Percentiles rank a stretch among this genome's conserved stretches.
Conservation (phyloP, 2,329 filamentous ascomycete species). For the Nemania sp. region DNA sequence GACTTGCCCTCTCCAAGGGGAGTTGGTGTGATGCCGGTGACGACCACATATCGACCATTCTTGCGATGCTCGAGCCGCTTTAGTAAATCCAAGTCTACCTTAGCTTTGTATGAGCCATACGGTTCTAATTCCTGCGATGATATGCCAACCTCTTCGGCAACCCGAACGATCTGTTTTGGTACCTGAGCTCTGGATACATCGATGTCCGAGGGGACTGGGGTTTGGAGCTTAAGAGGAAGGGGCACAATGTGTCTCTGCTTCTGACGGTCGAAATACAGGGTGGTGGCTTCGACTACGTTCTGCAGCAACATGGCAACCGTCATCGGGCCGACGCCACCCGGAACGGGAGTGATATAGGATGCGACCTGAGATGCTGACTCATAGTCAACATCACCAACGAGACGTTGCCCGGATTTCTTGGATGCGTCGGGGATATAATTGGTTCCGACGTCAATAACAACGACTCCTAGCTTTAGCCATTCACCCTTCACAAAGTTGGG, state of each 20-base stretch:
- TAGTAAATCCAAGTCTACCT: slow-evolving; percentile 82
- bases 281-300: slow-evolving; percentile 89
- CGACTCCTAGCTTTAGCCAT: slow-evolving; percentile 91
- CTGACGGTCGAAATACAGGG: slow-evolving; percentile 78
- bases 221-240: slow-evolving; percentile 77
- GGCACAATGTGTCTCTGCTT: slow-evolving; percentile 79
- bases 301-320: slow-evolving; percentile 97
- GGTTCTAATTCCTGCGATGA: slow-evolving; percentile 87
- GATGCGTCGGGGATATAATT: slow-evolving; percentile 90
- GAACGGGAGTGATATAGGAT: slow-evolving; percentile 92
- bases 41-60: slow-evolving; percentile 88
- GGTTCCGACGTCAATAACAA: slow-evolving; percentile 96
- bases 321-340: slow-evolving; percentile 97
- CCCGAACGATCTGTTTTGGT: slow-evolving; percentile 85
- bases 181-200: slow-evolving; percentile 85
- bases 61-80: slow-evolving; percentile 83
- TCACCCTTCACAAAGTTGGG: slow-evolving; percentile 89
- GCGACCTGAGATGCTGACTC: slow-evolving; percentile 83
- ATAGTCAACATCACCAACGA: slow-evolving; percentile 95
- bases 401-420: slow-evolving; percentile 88
- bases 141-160: slow-evolving; percentile 88
- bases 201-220: slow-evolving; percentile 93
- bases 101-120: slow-evolving; percentile 94
- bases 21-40: slow-evolving; percentile 95
- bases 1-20: slow-evolving; percentile 97